Evolutionary conservation across 1,284 basidiomycete genomes (phyloP), one percentile per base, ranked within the genome.

Genomic region (Rhodofomes roseus): DNA sequence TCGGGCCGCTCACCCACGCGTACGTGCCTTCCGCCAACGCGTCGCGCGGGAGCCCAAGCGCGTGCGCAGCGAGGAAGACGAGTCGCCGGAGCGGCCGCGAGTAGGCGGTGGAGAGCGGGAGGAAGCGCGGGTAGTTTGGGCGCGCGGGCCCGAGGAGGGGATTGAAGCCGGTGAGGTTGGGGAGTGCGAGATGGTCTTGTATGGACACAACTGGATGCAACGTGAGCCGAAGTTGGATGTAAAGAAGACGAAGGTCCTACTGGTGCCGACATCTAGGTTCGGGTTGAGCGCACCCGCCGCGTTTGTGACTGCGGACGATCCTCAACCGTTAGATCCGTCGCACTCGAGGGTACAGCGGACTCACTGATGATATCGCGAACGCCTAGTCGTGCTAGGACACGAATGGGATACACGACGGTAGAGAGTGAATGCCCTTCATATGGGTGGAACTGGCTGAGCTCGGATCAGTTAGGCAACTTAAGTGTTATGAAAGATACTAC

Each of bases 1-100:
- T 89, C 1, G 92, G 92, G 0, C 90, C 91, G 27, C 84, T 81
- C 41, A 95, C 93, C 89, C 92, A 94, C 4, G 91, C 91, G 65
- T 95, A 95, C 0, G 83, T 86, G 0, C 92, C 92, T 68, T 93
- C 92, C 4, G 81, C 81, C 18, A 91, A 75, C 11, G 83, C 81
- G 46, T 75, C 73, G 3, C 71, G 61, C 66, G 70, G 65, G 52
- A 85, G 64, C 0, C 70, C 64, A 46, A 93, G 81, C 29, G 79
- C 70, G 64, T 88, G 79, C 0, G 90, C 84, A 0, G 90, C 86
- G 36, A 84, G 79, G 73, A 92, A 93, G 4, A 83, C 81, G 6
- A 87, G 76, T 1, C 86, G 81, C 16, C 90, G 84, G n/a, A 95
- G 78, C 1, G 73, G 63, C 12, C 83, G 76, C 2, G 89, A 90